Evolutionary conservation across 495 filamentous ascomycete genomes (phyloP), one percentile per base, ranked within the genome.

Genomic region (Penicillium mononematosum): DNA sequence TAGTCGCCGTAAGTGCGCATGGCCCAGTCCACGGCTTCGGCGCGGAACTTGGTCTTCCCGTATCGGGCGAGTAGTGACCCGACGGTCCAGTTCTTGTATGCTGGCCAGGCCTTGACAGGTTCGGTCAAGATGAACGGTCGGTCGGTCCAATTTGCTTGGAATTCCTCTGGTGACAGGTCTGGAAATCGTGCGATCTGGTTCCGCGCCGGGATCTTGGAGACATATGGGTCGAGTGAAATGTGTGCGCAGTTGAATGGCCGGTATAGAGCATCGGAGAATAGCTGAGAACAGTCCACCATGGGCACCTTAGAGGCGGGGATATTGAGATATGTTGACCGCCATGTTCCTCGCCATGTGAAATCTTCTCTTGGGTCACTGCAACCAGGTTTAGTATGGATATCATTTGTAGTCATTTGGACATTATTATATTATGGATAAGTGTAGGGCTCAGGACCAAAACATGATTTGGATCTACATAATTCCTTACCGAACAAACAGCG

Each of bases 1-100:
- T 98, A 98, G 45, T 87, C 78, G 27, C 84, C 77, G 70, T 98
- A 98, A 6, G 84, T 87, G 6, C 77, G 72, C 44, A 97, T 79
- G 1, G 86, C 78, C 94, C 94, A 98, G 66, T 96, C 90, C 11
- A 98, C 92, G 7, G 92, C 89, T 76, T 98, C 94, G 4, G 93
- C 94, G 43, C 90, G 83, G 72, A 98, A 98, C 34, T 76, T 74
- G 11, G 85, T 75, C 48, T 86, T 75, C 4, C 82, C 77, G 66
- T 93, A 92, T 51, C 80, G 75, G 22, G 74, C 64, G 0, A 88
- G 73, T 2, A 98, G 73, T 11, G 72, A 71, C 6, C 88, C 77
- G 19, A 88, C 75, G 6, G 82, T 85, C 94, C 94, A 97, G 8
- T 82, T 74, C 31, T 80, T 74, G 70, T 83, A 95, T 25, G 86